Evolutionary conservation across 2,329 filamentous ascomycete species (phyloP).

Genomic region (Fusarium decemcellulare): DNA sequence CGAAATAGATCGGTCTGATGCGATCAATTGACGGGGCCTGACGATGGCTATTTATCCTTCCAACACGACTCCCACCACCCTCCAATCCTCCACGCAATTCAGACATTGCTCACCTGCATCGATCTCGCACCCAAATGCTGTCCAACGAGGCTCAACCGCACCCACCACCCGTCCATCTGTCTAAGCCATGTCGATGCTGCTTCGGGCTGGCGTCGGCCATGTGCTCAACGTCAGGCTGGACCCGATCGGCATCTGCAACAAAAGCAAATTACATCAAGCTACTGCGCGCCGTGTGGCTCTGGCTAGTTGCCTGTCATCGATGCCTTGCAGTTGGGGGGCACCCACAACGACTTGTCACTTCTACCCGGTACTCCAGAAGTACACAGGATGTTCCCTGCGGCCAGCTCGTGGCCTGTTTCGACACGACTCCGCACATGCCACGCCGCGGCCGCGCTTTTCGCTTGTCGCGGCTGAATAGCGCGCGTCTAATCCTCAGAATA

Average conservation of each 20-base stretch:
- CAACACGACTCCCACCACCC: not conserved
- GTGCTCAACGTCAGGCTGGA: slow-evolving; percentile 1
- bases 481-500: not conserved
- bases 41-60: slow-evolving; percentile 27
- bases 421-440: no score
- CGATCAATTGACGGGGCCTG: not conserved
- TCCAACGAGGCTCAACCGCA: slow-evolving; percentile 13
- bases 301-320: slow-evolving; percentile 13
- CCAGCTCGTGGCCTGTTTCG: no score
- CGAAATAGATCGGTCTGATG: not conserved
- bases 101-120: slow-evolving; percentile 1
- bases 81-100: not conserved
- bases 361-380: not conserved
- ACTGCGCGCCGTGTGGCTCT: slow-evolving; percentile 1
- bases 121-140: not conserved
- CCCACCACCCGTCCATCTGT: slow-evolving; percentile 4
- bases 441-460: no score
- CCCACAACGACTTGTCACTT: slow-evolving; percentile 21
- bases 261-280: slow-evolving; percentile 23
- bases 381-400: not conserved
- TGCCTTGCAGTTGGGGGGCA: slow-evolving; percentile 14
- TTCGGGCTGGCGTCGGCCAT: not conserved
- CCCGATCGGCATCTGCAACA: slow-evolving; percentile 8
- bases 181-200: not conserved
- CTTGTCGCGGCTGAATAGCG: not conserved